Conservation (phyloP, 495 filamentous ascomycete species). For the Penicillium bialowiezense region DNA sequence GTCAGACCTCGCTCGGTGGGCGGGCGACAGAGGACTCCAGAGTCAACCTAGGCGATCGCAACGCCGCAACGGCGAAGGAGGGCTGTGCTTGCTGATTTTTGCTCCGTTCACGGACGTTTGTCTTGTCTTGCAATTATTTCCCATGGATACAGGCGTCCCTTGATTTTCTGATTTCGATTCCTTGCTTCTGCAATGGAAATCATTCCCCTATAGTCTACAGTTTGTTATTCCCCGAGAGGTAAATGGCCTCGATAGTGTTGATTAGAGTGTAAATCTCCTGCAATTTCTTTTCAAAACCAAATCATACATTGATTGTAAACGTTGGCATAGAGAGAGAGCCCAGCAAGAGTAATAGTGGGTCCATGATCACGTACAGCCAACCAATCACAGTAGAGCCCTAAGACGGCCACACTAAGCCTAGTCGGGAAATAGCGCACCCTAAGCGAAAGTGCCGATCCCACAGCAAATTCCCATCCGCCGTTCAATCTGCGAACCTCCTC, state of each 20-base stretch:
- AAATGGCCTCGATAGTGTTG: background rate
- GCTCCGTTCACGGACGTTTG: conserved; percentile 7
- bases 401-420: conserved; percentile 21
- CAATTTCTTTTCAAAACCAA: background rate
- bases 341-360: background rate
- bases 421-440: conserved; percentile 30
- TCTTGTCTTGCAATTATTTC: conserved; percentile 14
- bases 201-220: conserved; percentile 10
- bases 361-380: background rate
- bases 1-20: conserved; percentile 41
- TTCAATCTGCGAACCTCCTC: conserved; percentile 33
- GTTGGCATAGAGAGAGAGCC: no score
- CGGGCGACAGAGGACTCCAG: conserved; percentile 41
- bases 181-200: conserved; percentile 5
- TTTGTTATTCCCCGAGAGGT: conserved; percentile 7
- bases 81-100: conserved; percentile 79
- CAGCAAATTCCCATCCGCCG: conserved; percentile 38
- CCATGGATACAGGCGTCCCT: conserved; percentile 23
- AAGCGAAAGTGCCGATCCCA: conserved; percentile 45
- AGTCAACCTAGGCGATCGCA: conserved; percentile 44
- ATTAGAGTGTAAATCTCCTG: conserved; percentile 9
- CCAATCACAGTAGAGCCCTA: conserved; percentile 8
- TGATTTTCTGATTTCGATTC: background rate
- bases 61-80: conserved; percentile 68
- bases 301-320: no score